Conservation (phyloP, 2,329 filamentous ascomycete species). For the Colletotrichum sp. region DNA sequence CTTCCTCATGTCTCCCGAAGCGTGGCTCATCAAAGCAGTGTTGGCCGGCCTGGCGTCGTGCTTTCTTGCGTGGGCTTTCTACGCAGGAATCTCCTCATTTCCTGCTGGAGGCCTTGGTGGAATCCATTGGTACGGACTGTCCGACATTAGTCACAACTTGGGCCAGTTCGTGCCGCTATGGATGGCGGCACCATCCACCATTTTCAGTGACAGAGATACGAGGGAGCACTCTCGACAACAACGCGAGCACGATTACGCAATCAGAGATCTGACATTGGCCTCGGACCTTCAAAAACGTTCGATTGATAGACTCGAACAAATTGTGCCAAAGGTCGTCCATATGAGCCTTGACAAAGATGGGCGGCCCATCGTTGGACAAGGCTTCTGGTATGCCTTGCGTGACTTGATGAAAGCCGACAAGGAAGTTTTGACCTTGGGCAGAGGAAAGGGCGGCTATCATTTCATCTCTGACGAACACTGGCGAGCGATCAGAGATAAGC, state of each 20-base stretch:
- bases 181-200: slow-evolving; percentile 6
- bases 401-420: slow-evolving; percentile 57
- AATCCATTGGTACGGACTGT: slow-evolving; percentile 28
- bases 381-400: slow-evolving; percentile 70
- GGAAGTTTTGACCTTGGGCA: slow-evolving; percentile 51
- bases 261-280: slow-evolving; percentile 33
- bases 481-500: slow-evolving; percentile 47
- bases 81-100: not conserved
- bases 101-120: not conserved
- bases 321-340: slow-evolving; percentile 63
- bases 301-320: slow-evolving; percentile 47
- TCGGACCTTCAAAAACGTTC: slow-evolving; percentile 40
- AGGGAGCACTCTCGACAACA: slow-evolving; percentile 9
- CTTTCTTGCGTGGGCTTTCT: not conserved
- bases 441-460: slow-evolving; percentile 39
- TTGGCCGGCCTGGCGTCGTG: not conserved
- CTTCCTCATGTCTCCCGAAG: not conserved
- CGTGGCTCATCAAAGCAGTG: not conserved
- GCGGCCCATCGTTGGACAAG: slow-evolving; percentile 57
- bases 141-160: slow-evolving; percentile 27
- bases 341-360: slow-evolving; percentile 59
- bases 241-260: slow-evolving; percentile 32
- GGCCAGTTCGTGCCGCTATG: slow-evolving; percentile 31
- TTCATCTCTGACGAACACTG: slow-evolving; percentile 52
- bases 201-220: slow-evolving; percentile 10